Evolutionary conservation across 805 yeast species (phyloP), one percentile per base, ranked within the genome.

Genomic region (Wickerhamiella hasegawae): DNA sequence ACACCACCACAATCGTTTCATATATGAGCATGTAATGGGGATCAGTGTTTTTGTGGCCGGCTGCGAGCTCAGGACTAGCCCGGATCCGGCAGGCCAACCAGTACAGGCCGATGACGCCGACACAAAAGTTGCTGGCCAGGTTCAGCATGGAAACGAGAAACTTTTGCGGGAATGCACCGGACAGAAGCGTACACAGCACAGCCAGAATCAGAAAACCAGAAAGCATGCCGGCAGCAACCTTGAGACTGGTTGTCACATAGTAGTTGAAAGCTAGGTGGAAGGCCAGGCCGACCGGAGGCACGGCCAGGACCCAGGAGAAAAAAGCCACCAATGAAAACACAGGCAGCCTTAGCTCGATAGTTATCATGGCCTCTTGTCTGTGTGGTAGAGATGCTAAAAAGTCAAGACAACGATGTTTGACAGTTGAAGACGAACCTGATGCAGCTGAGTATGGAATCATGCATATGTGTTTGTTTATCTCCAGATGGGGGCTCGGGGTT

Each of bases 61-160:
- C n/a, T n/a, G n/a, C n/a, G n/a, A n/a, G n/a, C n/a, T n/a, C n/a
- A n/a, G n/a, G n/a, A n/a, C n/a, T n/a, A n/a, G n/a, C n/a, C n/a
- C n/a, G n/a, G n/a, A n/a, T n/a, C n/a, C n/a, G n/a, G n/a, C n/a
- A n/a, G n/a, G n/a, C n/a, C 9, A 27, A 3, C 38, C 38, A 35
- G 31, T 31, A 35, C n/a, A 29, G n/a, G 11, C 34, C 38, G 15
- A 18, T 12, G 16, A 26, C 28, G 22, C 25, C 20, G 24, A 24
- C 20, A 6, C 28, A 27, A 8, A 27, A 3, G 3, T 19, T 3
- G 22, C 26, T 4, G 1, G 14, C 22, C 16, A 19, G 18, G 28
- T 30, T 25, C 4, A 17, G 18, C 3, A 19, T 31, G 14, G 27
- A 21, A 11, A 25, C 15, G n/a, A 18, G 11, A 12, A 31, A 11